phyloP scores from a whole-genome alignment of 306 rosid genomes.

The apple (Malus domestica) region DNA sequence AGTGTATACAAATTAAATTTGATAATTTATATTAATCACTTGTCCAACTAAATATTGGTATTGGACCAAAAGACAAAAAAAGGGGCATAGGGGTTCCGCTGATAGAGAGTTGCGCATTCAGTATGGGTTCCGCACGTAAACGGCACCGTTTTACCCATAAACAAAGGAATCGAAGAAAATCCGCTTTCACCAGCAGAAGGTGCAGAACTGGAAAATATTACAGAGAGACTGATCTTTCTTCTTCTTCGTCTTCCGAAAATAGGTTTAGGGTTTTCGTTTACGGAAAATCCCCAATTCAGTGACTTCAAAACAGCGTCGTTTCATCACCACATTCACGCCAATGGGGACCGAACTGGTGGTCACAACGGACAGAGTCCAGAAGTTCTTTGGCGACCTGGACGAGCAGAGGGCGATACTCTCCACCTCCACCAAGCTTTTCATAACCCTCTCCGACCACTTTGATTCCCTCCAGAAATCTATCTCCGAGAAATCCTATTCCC shows the following conservation, averaged over 20 bases:
- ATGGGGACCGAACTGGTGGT: slow-evolving; percentile 49
- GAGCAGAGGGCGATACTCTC: slow-evolving; percentile 39
- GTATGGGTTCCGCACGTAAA: no score
- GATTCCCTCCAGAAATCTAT: slow-evolving; percentile 44
- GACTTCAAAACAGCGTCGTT: neutral
- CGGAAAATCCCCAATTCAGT: neutral
- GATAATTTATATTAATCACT: no score
- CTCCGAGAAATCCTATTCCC: slow-evolving; percentile 43
- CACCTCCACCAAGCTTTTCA: slow-evolving; percentile 49
- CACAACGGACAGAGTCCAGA: slow-evolving; percentile 32
- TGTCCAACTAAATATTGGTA: neutral
- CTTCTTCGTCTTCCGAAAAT: neutral
- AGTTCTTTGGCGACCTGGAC: slow-evolving; percentile 59
- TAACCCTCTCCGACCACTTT: slow-evolving; percentile 44
- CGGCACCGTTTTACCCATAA: no score
- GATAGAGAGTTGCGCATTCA: no score
- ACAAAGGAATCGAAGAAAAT: neutral
- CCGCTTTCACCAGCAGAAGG: neutral
- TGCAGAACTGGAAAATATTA: neutral
- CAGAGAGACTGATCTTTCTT: neutral
- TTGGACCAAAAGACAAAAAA: no score
- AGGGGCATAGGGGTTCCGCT: neutral
- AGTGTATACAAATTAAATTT: no score
- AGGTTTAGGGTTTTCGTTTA: slow-evolving; percentile 22
- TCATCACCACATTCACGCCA: neutral